phyloP scores from a whole-genome alignment of 192 early-diverging fungal species.

The Geosiphon pyriformis region DNA sequence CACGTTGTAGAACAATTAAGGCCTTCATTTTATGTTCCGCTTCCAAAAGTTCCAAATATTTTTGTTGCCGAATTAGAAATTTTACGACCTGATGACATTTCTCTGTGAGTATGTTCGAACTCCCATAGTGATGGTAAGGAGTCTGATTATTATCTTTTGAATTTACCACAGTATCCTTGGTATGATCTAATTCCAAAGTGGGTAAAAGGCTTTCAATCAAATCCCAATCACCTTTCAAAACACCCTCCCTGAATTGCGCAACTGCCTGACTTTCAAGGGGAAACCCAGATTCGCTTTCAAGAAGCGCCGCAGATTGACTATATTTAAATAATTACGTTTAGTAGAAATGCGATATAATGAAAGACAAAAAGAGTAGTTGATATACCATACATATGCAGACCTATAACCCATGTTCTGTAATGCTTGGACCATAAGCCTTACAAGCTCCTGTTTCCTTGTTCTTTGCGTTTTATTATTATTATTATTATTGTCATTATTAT shows the following conservation, averaged over 20 bases:
- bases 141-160: not conserved
- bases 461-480: not conserved
- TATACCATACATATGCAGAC: slow-evolving; percentile 42
- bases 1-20: slow-evolving; percentile 68
- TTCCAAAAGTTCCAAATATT: slow-evolving; percentile 87
- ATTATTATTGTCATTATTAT: not conserved
- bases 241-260: slow-evolving; percentile 59
- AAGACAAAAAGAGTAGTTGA: not conserved
- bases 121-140: not conserved
- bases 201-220: slow-evolving; percentile 55
- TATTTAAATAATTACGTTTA: not conserved
- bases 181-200: slow-evolving; percentile 41
- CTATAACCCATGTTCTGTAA: slow-evolving; percentile 74
- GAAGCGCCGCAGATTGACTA: slow-evolving; percentile 58
- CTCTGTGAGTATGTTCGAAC: not conserved
- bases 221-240: slow-evolving; percentile 77
- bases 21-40: slow-evolving; percentile 62
- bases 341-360: not conserved
- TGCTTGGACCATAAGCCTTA: slow-evolving; percentile 85
- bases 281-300: slow-evolving; percentile 79
- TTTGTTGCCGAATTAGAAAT: slow-evolving; percentile 84
- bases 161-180: slow-evolving; percentile 31
- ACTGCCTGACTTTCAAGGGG: slow-evolving; percentile 69
- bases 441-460: slow-evolving; percentile 54
- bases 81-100: slow-evolving; percentile 30